phyloP scores from a whole-genome alignment of 495 filamentous ascomycete genomes.

The Xylona heveae region DNA sequence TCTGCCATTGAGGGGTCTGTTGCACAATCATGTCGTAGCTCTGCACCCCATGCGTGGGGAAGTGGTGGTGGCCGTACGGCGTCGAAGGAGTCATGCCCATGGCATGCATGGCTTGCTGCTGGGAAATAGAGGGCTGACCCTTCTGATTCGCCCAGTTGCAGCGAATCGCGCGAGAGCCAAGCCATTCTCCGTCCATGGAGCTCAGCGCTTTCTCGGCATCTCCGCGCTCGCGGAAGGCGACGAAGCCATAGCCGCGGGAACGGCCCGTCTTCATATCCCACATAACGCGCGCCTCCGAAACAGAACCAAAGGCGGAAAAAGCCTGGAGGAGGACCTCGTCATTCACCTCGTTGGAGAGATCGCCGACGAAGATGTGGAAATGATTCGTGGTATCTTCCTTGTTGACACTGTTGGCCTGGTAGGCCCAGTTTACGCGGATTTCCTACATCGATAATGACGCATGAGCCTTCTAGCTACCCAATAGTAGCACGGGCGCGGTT shows the following conservation, averaged over 20 bases:
- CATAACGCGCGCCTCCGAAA: conserved; percentile 99
- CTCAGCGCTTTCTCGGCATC: conserved; percentile 93
- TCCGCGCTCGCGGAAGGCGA: conserved; percentile 83
- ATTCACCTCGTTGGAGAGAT: conserved; percentile 97
- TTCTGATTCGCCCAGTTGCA: conserved; percentile 99
- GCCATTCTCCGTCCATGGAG: conserved; percentile 99
- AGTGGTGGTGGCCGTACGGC: conserved; percentile 91
- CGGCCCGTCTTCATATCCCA: conserved; percentile 99
- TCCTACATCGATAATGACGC: conserved; percentile 35
- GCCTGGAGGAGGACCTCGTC: conserved; percentile 89
- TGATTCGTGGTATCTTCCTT: conserved; percentile 98
- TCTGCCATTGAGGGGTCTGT: conserved; percentile 98
- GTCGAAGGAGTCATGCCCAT: conserved; percentile 99
- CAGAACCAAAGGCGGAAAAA: conserved; percentile 87
- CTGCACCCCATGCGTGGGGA: conserved; percentile 88
- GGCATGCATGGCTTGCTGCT: conserved; percentile 89
- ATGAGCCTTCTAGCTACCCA: background rate
- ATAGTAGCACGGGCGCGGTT: background rate
- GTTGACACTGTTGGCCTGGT: conserved; percentile 83
- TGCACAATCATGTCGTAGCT: conserved; percentile 95
- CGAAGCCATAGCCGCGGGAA: conserved; percentile 93
- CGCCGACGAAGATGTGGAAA: conserved; percentile 98
- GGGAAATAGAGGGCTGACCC: conserved; percentile 91
- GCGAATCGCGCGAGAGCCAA: conserved; percentile 92
- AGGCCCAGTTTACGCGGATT: conserved; percentile 99